Evolutionary conservation across 306 rosid species (phyloP), one percentile per base, ranked within the genome.

Genomic region (Quercus suber): DNA sequence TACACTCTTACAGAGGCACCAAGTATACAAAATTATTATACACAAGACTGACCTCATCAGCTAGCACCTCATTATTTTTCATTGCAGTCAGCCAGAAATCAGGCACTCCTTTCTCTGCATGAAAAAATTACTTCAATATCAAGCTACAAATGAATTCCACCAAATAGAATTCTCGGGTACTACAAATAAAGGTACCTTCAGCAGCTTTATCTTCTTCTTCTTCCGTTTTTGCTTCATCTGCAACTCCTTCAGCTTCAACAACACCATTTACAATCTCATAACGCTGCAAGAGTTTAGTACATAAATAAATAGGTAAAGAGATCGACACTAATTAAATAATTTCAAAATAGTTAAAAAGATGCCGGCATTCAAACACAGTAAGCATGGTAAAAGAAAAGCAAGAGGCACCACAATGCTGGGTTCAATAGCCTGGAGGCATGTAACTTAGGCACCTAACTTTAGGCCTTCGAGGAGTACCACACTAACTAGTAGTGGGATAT

Each of bases 61-160:
- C 90, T 27, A 92, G 88, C 59, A 94, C 94, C 60, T 94, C 96
- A 58, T 94, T 94, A 56, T 94, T 94, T 79, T 94, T 92, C 93
- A 94, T 85, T 43, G 98, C 98, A 79, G 77, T 85, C 30, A 94
- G 97, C 98, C 97, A 94, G 80, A 94, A 94, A 23, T 83, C 93
- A 33, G 97, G 96, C 17, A 94, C 97, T 33, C 98, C 97, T 75
- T 90, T 89, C 73, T 89, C 98, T 94, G 83, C 84, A 84, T 35
- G 76, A 72, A 79, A 10, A 81, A 6, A 61, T 49, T 11, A 4
- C 60, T 19, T 23, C 25, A 33, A 67, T 3, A 31, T 55, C 30
- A 82, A 78, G 21, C 15, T 57, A 53, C 69, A 35, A 65, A 64
- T 33, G 51, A 75, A 65, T 55, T 52, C 69, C 3, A 35, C 6